Base-by-base conservation (phyloP, 208 protist genomes). In the Endotrypanum monterogeii region DNA sequence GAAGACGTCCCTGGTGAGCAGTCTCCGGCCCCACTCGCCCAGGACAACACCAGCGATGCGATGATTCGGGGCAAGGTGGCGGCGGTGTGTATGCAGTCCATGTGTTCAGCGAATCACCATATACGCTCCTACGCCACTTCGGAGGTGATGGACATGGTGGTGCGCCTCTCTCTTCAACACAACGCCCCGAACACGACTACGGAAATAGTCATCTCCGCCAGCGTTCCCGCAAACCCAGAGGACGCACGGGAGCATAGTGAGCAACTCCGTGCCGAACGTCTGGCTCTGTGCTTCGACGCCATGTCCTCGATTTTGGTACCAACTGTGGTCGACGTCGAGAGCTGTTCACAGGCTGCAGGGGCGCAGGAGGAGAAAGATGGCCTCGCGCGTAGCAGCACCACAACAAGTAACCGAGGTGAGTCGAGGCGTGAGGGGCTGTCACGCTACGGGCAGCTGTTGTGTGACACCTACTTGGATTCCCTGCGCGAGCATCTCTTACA, bases 381-480 rank as follows among this genome's bases (percentile, higher is more conserved):
- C 67, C 50, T 57, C 41, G 66, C 44, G 52, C 50, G 54, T 8
- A 51, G 52, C 51, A 69, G 66, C 50, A 68, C 69, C 23, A 50
- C 79, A 11, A 61, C 79, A 14, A 73, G 30, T 62, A 46, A 32
- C 9, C 66, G 66, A 28, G 66, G 56, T 52, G 6, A 44, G 48
- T 79, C 75, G 7, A 71, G 58, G 70, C 74, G 72, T 51, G 84
- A 84, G 18, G 83, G 86, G 44, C 52, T 95, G 11, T 51, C 79
- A 51, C 87, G 87, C 44, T 89, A 89, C 80, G 83, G 78, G 0
- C 85, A 93, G 73, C 75, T 93, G 20, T 83, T 95, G 44, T 90
- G 80, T 69, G 91, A 93, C 78, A 92, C 82, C 4, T 93, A 93
- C 82, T 84, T 91, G 69, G 88, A 95, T 70, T 81, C 86, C 1